These are phyloP conservation scores for Tephrocybe sp. DNA, from an alignment of 768 basidiomycete species.

Conservation along the genomic window DNA sequence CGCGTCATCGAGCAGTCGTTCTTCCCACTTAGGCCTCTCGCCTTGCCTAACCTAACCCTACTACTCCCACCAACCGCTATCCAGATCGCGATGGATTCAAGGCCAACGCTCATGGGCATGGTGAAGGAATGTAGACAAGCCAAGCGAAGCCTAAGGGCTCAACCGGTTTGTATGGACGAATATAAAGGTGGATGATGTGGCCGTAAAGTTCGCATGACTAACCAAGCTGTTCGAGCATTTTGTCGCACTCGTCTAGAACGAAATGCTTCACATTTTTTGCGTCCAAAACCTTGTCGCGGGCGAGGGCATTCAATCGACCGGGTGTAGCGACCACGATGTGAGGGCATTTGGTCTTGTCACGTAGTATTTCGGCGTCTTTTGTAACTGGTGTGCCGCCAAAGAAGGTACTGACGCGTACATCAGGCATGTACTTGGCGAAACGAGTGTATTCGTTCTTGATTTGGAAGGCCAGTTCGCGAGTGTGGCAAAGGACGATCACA, in stretches of 20 bases:
- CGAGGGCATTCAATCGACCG: conserved; percentile 93
- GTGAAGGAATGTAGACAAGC: conserved; percentile 35
- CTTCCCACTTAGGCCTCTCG: conserved; percentile 25
- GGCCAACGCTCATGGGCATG: conserved; percentile 33
- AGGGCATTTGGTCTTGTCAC: conserved; percentile 96
- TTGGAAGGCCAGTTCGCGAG: conserved; percentile 98
- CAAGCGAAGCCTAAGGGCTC: conserved; percentile 34
- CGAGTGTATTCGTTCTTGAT: conserved; percentile 99
- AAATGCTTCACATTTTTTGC: conserved; percentile 98
- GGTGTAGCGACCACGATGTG: conserved; percentile 99
- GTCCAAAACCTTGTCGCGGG: conserved; percentile 92
- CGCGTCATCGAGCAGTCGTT: conserved; percentile 30
- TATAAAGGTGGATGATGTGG: conserved; percentile 47
- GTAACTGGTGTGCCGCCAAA: conserved; percentile 95
- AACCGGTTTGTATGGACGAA: conserved; percentile 40
- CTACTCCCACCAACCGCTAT: conserved; percentile 33
- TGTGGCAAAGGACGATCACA: conserved; percentile 97
- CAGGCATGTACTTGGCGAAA: conserved; percentile 99
- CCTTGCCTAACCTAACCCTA: conserved; percentile 33
- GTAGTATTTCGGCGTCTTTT: conserved; percentile 91
- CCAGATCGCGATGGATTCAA: conserved; percentile 32
- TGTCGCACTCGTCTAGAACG: conserved; percentile 99
- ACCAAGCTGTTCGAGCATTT: conserved; percentile 99
- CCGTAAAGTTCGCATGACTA: conserved; percentile 88
- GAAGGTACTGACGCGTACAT: conserved; percentile 95